Conservation (phyloP, 2,329 filamentous ascomycete species). For the Epichloe amarillans region DNA sequence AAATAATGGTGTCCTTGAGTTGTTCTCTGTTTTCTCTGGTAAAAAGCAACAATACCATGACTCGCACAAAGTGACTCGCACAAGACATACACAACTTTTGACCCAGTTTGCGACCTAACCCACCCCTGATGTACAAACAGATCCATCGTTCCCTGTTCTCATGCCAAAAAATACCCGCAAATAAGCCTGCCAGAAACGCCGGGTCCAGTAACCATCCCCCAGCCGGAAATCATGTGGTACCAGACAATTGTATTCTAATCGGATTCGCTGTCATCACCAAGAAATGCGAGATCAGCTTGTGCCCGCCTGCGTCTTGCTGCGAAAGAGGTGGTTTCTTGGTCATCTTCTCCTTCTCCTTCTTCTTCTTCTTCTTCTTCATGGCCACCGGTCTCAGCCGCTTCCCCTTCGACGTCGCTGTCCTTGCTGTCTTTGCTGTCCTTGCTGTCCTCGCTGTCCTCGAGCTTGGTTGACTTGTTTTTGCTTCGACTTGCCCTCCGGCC, state of each 20-base stretch:
- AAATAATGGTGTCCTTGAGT: neutral
- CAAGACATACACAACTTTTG: neutral
- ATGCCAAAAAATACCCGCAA: neutral
- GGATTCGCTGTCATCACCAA: slow-evolving; percentile 56
- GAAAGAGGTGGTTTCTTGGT: slow-evolving; percentile 20
- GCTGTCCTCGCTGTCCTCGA: slow-evolving; percentile 20
- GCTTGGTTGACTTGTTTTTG: slow-evolving; percentile 18
- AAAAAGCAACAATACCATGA: neutral
- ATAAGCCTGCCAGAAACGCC: neutral
- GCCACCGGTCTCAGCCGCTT: slow-evolving; percentile 4
- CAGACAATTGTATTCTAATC: slow-evolving; percentile 25
- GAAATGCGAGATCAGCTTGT: slow-evolving; percentile 46
- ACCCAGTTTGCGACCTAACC: neutral
- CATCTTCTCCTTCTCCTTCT: slow-evolving; percentile 15
- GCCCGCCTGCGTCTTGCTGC: slow-evolving; percentile 34
- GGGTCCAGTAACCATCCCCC: neutral
- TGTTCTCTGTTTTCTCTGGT: neutral
- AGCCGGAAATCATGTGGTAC: neutral
- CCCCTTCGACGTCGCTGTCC: slow-evolving; percentile 12
- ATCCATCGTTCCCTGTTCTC: neutral
- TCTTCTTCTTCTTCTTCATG: slow-evolving; percentile 13
- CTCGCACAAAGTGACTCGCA: neutral
- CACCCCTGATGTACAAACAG: neutral
- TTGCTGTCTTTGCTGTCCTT: slow-evolving; percentile 13
- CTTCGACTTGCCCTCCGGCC: slow-evolving; percentile 29